Evolutionary conservation across 2,329 filamentous ascomycete genomes (phyloP), one percentile per base, ranked within the genome.

Genomic region (Helotiales sp.): DNA sequence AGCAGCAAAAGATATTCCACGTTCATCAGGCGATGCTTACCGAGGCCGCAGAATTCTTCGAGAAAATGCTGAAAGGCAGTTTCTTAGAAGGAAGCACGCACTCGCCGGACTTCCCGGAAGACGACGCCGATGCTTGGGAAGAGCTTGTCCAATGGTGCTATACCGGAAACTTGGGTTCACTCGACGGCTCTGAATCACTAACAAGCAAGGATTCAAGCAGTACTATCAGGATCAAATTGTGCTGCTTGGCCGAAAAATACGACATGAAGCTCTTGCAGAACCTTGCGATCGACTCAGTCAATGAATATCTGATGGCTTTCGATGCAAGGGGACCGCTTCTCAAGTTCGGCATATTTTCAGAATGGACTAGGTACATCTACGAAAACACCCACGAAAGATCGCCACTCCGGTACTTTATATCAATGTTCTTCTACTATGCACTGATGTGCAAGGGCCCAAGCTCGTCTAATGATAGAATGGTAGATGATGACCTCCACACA

Each of bases 1-100:
- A 19, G 8, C n/a, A 48, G 1, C 29, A 3, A 5, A 54, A 36
- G 17, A 15, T 49, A 5, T 59, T 59, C 42, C 42, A 44, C 3
- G 42, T 60, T 8, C 54, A 58, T 47, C 51, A 57, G 29, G 38
- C 50, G 2, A 54, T 63, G n/a, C 52, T 63, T 22, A 8, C 22
- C 25, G 24, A 56, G 19, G 48, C 55, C n/a, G 48, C 53, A 13
- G 31, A 34, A 29, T 57, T 50, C 52, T 63, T 63, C 27, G 22
- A 34, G 4, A 55, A 52, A 15, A 46, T 62, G 27, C 56, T 62
- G 15, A 38, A 55, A 24, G 31, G 40, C 22, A 30, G 17, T 12
- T 51, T 54, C 8, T 5, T 10, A 34, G 27, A 50, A 62, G 17
- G 34, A 22, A 13, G 9, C 5, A 15, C 31, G n/a, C 8, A 46